Evolutionary conservation across 352 stramenopile species (phyloP).

Genomic region (Phytophthora sansomeana): DNA sequence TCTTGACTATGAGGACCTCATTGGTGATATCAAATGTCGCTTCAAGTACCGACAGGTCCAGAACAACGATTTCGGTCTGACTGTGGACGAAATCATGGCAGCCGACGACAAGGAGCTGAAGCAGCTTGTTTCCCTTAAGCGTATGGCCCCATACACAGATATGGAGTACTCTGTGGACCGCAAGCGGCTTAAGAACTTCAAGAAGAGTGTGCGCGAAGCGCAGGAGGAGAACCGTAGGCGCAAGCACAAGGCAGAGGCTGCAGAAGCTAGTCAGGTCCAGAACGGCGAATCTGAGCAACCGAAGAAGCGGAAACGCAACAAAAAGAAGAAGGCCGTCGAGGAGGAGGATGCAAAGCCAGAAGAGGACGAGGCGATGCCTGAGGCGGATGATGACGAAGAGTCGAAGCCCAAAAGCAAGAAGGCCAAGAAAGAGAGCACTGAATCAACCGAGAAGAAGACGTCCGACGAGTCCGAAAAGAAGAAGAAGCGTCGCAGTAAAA

Average conservation of each 20-base stretch:
- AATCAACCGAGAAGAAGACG: slow-evolving; percentile 20
- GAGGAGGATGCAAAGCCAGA: slow-evolving; percentile 29
- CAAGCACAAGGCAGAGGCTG: slow-evolving; percentile 42
- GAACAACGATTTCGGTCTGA: slow-evolving; percentile 97
- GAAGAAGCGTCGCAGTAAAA: slow-evolving; percentile 69
- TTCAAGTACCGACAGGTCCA: slow-evolving; percentile 98
- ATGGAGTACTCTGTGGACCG: slow-evolving; percentile 77
- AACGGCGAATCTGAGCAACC: slow-evolving; percentile 32
- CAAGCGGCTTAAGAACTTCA: slow-evolving; percentile 77
- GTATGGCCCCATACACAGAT: slow-evolving; percentile 95
- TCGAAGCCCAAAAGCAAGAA: slow-evolving; percentile 55
- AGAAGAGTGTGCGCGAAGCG: slow-evolving; percentile 64
- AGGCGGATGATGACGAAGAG: slow-evolving; percentile 13
- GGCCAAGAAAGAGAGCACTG: slow-evolving; percentile 18
- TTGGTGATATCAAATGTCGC: slow-evolving; percentile 96
- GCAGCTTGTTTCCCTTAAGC: slow-evolving; percentile 97
- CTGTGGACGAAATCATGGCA: slow-evolving; percentile 97
- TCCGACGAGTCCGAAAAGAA: slow-evolving; percentile 37
- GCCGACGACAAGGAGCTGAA: slow-evolving; percentile 97
- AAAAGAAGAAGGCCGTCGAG: slow-evolving; percentile 55
- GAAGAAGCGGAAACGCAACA: slow-evolving; percentile 78
- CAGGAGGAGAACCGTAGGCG: slow-evolving; percentile 45
- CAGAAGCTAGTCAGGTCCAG: slow-evolving; percentile 20
- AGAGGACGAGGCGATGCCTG: slow-evolving; percentile 14
- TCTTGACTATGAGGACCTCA: slow-evolving; percentile 99